These are phyloP conservation scores for Cyanidiococcus yangmingshanensis DNA, from an alignment of 23 red algal species.

Conservation along the genomic window DNA sequence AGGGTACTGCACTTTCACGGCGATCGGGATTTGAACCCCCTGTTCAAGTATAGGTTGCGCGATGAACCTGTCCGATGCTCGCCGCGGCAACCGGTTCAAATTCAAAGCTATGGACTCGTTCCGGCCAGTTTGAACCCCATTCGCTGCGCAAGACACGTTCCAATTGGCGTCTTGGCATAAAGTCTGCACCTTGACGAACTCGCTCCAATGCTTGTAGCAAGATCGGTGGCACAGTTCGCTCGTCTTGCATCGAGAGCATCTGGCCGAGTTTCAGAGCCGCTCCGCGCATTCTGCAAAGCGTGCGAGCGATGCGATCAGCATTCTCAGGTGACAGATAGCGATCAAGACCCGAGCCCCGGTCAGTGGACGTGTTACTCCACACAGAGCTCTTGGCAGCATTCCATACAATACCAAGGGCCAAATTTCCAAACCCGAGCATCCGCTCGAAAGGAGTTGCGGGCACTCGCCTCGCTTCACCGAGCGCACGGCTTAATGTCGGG, in stretches of 20 bases:
- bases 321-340: slow-evolving; percentile 36
- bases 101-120: slow-evolving; percentile 32
- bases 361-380: background rate
- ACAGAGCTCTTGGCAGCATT: slow-evolving; percentile 9
- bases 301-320: slow-evolving; percentile 44
- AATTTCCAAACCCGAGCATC: background rate
- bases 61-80: slow-evolving; percentile 75
- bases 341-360: background rate
- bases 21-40: slow-evolving; percentile 7
- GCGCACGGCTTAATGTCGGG: background rate
- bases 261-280: slow-evolving; percentile 70
- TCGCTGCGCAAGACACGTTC: slow-evolving; percentile 33
- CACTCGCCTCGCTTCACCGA: background rate
- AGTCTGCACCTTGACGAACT: slow-evolving; percentile 48
- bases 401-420: slow-evolving; percentile 4
- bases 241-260: slow-evolving; percentile 73
- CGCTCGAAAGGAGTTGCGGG: background rate
- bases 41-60: slow-evolving; percentile 7
- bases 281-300: slow-evolving; percentile 57
- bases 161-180: slow-evolving; percentile 56
- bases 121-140: slow-evolving; percentile 37
- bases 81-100: slow-evolving; percentile 43
- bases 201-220: slow-evolving; percentile 41
- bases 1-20: slow-evolving; percentile 77
- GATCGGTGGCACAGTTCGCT: slow-evolving; percentile 31